phyloP scores from a whole-genome alignment of 1,284 basidiomycete species.

The Trametes pubescens region DNA sequence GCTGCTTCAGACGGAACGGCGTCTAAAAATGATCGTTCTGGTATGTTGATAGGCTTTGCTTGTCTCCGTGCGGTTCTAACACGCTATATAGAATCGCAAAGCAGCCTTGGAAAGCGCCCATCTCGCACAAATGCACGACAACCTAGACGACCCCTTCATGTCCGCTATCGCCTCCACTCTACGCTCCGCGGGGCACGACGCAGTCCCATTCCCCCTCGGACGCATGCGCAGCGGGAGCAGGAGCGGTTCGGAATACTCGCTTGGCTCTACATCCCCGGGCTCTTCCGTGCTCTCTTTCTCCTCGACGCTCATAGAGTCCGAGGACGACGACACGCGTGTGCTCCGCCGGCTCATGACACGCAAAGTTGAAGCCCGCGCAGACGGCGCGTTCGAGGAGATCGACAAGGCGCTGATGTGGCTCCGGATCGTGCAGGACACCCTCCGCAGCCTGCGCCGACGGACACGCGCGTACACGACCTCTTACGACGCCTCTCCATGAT shows the following conservation, averaged over 20 bases:
- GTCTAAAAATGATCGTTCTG: slow-evolving; percentile 50
- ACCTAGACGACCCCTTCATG: slow-evolving; percentile 31
- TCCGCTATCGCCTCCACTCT: slow-evolving; percentile 28
- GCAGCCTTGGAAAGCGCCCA: slow-evolving; percentile 35
- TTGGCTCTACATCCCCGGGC: slow-evolving; percentile 37
- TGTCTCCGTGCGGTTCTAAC: background rate
- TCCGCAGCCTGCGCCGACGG: slow-evolving; percentile 61
- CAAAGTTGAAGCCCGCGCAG: slow-evolving; percentile 65
- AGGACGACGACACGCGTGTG: slow-evolving; percentile 65
- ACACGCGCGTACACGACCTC: slow-evolving; percentile 43
- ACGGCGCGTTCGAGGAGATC: slow-evolving; percentile 69
- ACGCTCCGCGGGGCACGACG: slow-evolving; percentile 18
- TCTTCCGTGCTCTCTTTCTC: slow-evolving; percentile 47
- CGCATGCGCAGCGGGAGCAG: slow-evolving; percentile 20
- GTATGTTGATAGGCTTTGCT: slow-evolving; percentile 44
- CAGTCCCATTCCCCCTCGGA: slow-evolving; percentile 26
- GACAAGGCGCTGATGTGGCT: slow-evolving; percentile 67
- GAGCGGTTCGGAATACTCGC: slow-evolving; percentile 31
- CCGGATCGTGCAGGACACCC: slow-evolving; percentile 66
- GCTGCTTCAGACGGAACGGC: slow-evolving; percentile 56
- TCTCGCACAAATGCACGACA: slow-evolving; percentile 28
- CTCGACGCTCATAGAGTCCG: slow-evolving; percentile 49
- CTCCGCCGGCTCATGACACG: slow-evolving; percentile 66
- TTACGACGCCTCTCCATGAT: background rate
- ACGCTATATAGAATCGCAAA: slow-evolving; percentile 32